Evolutionary conservation across 2,329 filamentous ascomycete genomes (phyloP), one percentile per base, ranked within the genome.

Genomic region (Cyanodermella asteris): DNA sequence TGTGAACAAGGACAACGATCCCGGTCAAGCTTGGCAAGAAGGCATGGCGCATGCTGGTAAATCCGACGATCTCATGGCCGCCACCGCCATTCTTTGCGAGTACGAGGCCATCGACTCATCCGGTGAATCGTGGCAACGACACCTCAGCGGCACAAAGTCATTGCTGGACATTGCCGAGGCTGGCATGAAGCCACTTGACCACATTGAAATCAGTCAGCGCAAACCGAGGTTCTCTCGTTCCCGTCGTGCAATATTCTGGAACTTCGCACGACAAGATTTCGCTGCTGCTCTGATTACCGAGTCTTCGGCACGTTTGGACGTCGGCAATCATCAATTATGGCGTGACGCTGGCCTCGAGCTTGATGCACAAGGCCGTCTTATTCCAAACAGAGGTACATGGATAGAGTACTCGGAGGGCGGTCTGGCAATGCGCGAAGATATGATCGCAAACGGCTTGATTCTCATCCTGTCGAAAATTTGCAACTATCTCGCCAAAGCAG

Each of bases 91-190:
- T 9, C 44, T 75, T 2, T 72, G 66, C 30, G 62, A 69, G 1
- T 73, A 72, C 38, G 69, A 74, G 33, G 65, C 72, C 30, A 49
- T 73, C n/a, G 66, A 72, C 40, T 62, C 64, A 2, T 69, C 64
- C 2, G 61, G 59, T 3, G 54, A 56, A 0, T 66, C 67, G 12
- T 74, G 67, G 67, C 57, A 60, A 16, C 54, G 64, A 4, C 70
- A 74, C 46, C 45, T 74, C 5, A 71, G 64, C 34, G 68, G 67
- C 1, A 61, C 71, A 0, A 72, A 72, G 33, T 63, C 64, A 1
- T 48, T 73, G 12, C 55, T 72, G 26, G 63, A 59, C 21, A 49
- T 62, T 27, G 54, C 56, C 4, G 57, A 61, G 31, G 57, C 57
- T 25, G 50, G 52, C 19, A 52, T 53, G 31, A 51, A 55, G 42